Evolutionary conservation across 768 basidiomycete species (phyloP).

Genomic region (Rubroboletus satanas): DNA sequence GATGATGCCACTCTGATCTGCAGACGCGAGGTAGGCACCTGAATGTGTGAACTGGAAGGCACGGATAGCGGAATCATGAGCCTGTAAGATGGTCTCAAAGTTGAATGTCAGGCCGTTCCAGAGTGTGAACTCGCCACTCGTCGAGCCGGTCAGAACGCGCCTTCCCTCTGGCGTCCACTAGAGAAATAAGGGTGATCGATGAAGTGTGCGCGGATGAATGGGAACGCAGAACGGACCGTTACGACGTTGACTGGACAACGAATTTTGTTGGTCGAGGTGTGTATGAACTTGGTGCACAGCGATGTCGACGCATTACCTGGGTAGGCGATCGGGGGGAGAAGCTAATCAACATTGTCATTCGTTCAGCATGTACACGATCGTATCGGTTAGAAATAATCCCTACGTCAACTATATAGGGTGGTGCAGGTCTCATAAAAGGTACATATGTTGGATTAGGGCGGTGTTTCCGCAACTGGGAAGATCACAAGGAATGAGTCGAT

Average conservation of each 20-base stretch:
- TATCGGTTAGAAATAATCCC: constrained; percentile 27
- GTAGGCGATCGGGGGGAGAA: constrained; percentile 93
- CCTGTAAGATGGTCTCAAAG: constrained; percentile 99
- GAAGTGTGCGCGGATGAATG: not conserved
- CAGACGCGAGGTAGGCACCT: constrained; percentile 88
- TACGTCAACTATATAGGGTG: constrained; percentile 89
- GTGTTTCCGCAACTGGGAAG: constrained; percentile 61
- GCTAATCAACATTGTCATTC: constrained; percentile 43
- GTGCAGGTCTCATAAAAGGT: constrained; percentile 76
- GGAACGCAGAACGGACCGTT: constrained; percentile 54
- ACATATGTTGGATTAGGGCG: constrained; percentile 76
- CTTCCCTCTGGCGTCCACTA: constrained; percentile 98
- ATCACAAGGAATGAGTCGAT: not conserved
- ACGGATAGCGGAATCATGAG: constrained; percentile 93
- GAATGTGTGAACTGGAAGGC: constrained; percentile 88
- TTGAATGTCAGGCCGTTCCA: constrained; percentile 99
- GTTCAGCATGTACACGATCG: constrained; percentile 21
- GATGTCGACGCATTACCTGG: constrained; percentile 89
- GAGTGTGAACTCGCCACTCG: constrained; percentile 95
- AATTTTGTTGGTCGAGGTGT: constrained; percentile 98
- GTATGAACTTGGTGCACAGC: constrained; percentile 93
- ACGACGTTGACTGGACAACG: constrained; percentile 96
- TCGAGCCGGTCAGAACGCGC: constrained; percentile 89
- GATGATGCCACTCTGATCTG: constrained; percentile 91
- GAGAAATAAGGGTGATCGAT: constrained; percentile 1